Conservation (phyloP, 2,329 filamentous ascomycete species). For the Colletotrichum magnum region DNA sequence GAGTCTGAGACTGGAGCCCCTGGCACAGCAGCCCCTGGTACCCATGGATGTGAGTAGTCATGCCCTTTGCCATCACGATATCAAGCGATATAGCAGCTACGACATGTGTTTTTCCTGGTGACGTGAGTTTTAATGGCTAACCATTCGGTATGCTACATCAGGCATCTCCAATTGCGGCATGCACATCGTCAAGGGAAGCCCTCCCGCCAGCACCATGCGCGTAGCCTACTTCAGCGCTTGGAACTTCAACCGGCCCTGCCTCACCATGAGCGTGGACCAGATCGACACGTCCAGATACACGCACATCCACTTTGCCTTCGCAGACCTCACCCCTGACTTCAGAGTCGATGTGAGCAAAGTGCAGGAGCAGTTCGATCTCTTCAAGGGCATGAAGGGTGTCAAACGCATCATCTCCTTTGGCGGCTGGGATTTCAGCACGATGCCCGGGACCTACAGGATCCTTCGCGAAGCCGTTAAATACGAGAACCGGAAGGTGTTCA, state of each 20-base stretch:
- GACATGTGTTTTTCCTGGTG: too few species aligned
- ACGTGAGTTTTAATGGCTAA: too few species aligned
- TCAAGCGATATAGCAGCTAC: too few species aligned
- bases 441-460: slow-evolving; percentile 48
- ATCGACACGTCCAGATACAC: slow-evolving; percentile 43
- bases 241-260: slow-evolving; percentile 46
- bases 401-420: too few species aligned
- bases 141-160: too few species aligned
- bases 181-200: too few species aligned
- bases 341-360: slow-evolving; percentile 42
- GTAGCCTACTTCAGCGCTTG: too few species aligned
- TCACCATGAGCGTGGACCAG: slow-evolving; percentile 43
- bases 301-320: slow-evolving; percentile 50
- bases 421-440: slow-evolving; percentile 56
- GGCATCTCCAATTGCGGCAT: too few species aligned
- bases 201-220: too few species aligned
- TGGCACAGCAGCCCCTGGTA: neutral
- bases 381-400: slow-evolving; percentile 45
- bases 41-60: too few species aligned
- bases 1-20: neutral
- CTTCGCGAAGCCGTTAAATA: slow-evolving; percentile 49
- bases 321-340: slow-evolving; percentile 33
- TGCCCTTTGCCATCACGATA: too few species aligned
- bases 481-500: slow-evolving; percentile 50
- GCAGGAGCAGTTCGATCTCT: slow-evolving; percentile 45